Conservation (phyloP, 2,329 filamentous ascomycete species). For the Talaromyces sp. region DNA sequence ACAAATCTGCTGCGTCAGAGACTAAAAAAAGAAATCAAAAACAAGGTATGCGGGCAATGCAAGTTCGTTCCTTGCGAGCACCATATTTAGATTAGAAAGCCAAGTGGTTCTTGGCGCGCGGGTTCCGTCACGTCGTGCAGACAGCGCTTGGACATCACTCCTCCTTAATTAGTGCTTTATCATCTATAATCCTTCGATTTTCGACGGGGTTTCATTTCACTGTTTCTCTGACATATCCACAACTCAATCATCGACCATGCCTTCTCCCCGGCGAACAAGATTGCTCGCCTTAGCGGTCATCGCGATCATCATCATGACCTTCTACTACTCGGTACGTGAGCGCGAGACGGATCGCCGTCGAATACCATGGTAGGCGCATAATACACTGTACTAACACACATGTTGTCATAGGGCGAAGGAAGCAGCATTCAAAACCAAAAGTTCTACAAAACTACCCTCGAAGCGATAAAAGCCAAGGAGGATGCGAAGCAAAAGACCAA, state of each 20-base stretch:
- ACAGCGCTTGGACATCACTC: not conserved
- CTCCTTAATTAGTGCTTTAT: not conserved
- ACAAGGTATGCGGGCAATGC: too few species aligned
- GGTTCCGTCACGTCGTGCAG: not conserved
- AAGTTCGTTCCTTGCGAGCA: too few species aligned
- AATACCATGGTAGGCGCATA: too few species aligned
- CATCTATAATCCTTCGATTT: not conserved
- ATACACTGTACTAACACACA: constrained; percentile 6
- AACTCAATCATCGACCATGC: constrained; percentile 54
- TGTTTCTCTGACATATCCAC: not conserved
- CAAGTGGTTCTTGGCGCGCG: constrained; percentile 3
- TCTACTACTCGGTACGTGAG: constrained; percentile 70
- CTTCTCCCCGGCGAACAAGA: constrained; percentile 63
- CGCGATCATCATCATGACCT: constrained; percentile 65
- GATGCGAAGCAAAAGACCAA: constrained; percentile 52
- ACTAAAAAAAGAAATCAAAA: too few species aligned
- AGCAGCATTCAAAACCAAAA: constrained; percentile 44
- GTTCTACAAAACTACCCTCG: constrained; percentile 60
- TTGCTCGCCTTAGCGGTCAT: constrained; percentile 65
- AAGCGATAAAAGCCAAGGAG: constrained; percentile 56
- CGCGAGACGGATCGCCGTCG: not conserved
- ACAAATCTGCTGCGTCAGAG: too few species aligned
- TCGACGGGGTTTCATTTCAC: not conserved
- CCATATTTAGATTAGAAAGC: not conserved
- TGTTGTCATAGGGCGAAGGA: constrained; percentile 39